Evolutionary conservation across 73 alveolate species (phyloP).

Genomic region (Tetrahymena borealis): DNA sequence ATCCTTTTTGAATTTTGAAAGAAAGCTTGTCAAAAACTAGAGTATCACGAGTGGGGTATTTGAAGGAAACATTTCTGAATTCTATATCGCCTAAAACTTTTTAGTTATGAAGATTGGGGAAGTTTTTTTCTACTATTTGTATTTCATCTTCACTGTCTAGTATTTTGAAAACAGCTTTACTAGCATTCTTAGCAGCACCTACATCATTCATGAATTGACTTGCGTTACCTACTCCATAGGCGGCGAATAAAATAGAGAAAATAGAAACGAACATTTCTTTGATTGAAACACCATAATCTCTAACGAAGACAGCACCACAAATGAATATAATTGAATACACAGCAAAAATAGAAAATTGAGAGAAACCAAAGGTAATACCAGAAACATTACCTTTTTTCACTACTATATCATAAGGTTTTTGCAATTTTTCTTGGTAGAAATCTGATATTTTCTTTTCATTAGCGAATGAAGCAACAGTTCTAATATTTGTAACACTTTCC

Average conservation of each 20-base stretch:
- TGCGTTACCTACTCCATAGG: slow-evolving; percentile 72
- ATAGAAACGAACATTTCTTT: slow-evolving; percentile 60
- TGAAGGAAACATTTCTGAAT: slow-evolving; percentile 67
- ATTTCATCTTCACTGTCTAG: slow-evolving; percentile 27
- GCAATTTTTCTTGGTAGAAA: slow-evolving; percentile 48
- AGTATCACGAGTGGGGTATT: slow-evolving; percentile 60
- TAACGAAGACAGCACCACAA: slow-evolving; percentile 65
- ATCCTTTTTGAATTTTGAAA: slow-evolving; percentile 61
- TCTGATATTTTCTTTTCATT: slow-evolving; percentile 62
- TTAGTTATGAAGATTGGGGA: not conserved
- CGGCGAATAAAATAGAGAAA: slow-evolving; percentile 68
- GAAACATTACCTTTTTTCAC: slow-evolving; percentile 44
- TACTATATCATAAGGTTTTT: slow-evolving; percentile 32
- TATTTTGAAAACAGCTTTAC: slow-evolving; percentile 29
- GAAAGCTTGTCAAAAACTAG: slow-evolving; percentile 46
- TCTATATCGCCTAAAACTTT: slow-evolving; percentile 46
- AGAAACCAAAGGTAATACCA: slow-evolving; percentile 76
- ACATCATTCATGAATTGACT: slow-evolving; percentile 60
- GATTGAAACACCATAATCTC: slow-evolving; percentile 41
- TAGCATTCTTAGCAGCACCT: slow-evolving; percentile 58
- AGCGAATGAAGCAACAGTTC: slow-evolving; percentile 80
- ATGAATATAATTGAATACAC: slow-evolving; percentile 63
- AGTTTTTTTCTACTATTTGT: not conserved
- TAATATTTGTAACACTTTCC: slow-evolving; percentile 80
- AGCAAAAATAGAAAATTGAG: slow-evolving; percentile 57